These are phyloP conservation scores for Naematelia encephala DNA, from an alignment of 768 basidiomycete genomes.

Conservation along the genomic window DNA sequence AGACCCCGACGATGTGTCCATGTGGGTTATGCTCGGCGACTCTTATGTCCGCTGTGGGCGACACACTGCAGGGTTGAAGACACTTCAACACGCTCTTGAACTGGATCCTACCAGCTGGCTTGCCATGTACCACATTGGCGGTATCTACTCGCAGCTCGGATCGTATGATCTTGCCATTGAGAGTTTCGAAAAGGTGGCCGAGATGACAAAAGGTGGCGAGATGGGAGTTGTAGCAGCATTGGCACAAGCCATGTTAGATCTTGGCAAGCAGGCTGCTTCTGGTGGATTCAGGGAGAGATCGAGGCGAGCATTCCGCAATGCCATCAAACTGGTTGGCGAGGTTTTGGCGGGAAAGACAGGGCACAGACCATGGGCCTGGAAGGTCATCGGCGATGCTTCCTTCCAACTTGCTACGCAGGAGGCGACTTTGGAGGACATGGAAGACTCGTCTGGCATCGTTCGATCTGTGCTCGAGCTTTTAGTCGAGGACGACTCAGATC, in stretches of 20 bases:
- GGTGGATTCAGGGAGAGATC: constrained; percentile 74
- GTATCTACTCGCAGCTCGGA: constrained; percentile 75
- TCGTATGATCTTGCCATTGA: constrained; percentile 70
- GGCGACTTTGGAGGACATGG: constrained; percentile 52
- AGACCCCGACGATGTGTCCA: constrained; percentile 67
- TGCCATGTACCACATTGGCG: constrained; percentile 74
- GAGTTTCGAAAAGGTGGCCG: constrained; percentile 59
- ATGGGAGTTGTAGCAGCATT: constrained; percentile 69
- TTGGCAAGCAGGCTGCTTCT: constrained; percentile 63
- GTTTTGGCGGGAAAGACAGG: constrained; percentile 20
- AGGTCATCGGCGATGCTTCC: constrained; percentile 69
- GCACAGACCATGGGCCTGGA: constrained; percentile 62
- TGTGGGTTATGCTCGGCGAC: constrained; percentile 91
- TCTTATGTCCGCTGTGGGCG: constrained; percentile 85
- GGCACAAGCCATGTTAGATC: constrained; percentile 67
- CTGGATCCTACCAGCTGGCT: constrained; percentile 78
- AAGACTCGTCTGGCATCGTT: constrained; percentile 22
- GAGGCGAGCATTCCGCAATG: constrained; percentile 63
- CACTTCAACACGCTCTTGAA: constrained; percentile 69
- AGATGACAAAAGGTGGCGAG: constrained; percentile 56
- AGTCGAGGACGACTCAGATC: constrained; percentile 61
- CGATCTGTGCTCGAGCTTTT: constrained; percentile 56
- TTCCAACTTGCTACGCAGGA: constrained; percentile 62
- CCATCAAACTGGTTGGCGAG: constrained; percentile 21
- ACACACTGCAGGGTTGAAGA: constrained; percentile 83